Evolutionary conservation across 2,329 filamentous ascomycete genomes (phyloP).

Genomic region (Neurospora sp.): DNA sequence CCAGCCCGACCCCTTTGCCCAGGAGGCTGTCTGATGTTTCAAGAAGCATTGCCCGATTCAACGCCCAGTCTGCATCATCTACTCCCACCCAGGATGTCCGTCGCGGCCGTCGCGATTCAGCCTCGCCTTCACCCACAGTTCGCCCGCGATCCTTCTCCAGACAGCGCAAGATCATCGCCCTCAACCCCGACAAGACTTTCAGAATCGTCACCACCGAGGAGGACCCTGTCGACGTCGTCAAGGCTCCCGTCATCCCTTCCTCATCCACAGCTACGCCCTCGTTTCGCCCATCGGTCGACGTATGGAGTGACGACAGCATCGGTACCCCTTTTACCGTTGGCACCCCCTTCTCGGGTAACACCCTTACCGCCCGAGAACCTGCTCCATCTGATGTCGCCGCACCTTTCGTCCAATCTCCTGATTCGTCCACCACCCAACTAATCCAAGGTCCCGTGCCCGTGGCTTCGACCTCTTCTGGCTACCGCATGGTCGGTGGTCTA

Average conservation of each 20-base stretch:
- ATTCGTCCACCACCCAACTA: slow-evolving; percentile 25
- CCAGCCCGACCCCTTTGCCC: slow-evolving; percentile 23
- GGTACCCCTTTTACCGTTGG: slow-evolving; percentile 32
- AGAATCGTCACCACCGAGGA: slow-evolving; percentile 29
- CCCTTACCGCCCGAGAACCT: slow-evolving; percentile 15
- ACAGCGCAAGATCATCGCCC: slow-evolving; percentile 35
- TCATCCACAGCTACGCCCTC: slow-evolving; percentile 35
- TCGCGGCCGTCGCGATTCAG: slow-evolving; percentile 7
- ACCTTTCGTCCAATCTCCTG: slow-evolving; percentile 21
- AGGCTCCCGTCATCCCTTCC: slow-evolving; percentile 16
- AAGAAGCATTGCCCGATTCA: slow-evolving; percentile 28
- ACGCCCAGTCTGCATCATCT: slow-evolving; percentile 20
- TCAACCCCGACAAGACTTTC: slow-evolving; percentile 51
- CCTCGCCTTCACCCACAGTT: slow-evolving; percentile 10
- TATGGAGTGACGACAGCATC: slow-evolving; percentile 36
- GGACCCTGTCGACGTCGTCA: neutral
- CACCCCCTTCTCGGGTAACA: slow-evolving; percentile 34
- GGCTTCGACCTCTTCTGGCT: slow-evolving; percentile 38
- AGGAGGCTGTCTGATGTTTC: slow-evolving; percentile 27
- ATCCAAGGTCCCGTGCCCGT: slow-evolving; percentile 24
- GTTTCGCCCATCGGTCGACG: slow-evolving; percentile 37
- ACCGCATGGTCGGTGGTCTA: slow-evolving; percentile 44
- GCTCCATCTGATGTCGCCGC: slow-evolving; percentile 22
- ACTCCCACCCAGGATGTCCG: slow-evolving; percentile 9
- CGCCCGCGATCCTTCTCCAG: slow-evolving; percentile 26